Evolutionary conservation across 2,329 filamentous ascomycete species (phyloP).

Genomic region (Arthrobotrys entomopaga): DNA sequence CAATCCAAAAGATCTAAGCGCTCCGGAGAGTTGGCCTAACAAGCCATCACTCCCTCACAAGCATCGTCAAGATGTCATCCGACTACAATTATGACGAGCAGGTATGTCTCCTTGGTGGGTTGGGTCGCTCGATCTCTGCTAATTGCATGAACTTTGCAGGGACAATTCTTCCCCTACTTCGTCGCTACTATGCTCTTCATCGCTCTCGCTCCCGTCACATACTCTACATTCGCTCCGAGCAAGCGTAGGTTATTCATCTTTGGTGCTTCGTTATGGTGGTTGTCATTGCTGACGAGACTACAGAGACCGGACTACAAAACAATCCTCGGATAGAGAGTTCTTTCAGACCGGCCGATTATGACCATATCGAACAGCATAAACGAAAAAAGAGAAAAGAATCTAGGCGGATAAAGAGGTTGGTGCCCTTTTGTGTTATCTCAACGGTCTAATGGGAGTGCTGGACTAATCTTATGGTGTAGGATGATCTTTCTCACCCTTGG

Average conservation of each 20-base stretch:
- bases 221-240: conserved; percentile 82
- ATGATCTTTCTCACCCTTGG: conserved; percentile 73
- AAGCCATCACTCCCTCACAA: conserved; percentile 35
- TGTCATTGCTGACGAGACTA: neutral
- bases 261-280: neutral
- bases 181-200: conserved; percentile 88
- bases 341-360: conserved; percentile 82
- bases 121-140: conserved; percentile 48
- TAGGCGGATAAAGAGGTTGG: conserved; percentile 83
- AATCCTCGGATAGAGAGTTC: conserved; percentile 65
- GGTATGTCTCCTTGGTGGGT: conserved; percentile 64
- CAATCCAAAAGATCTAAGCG: conserved; percentile 24
- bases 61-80: conserved; percentile 75
- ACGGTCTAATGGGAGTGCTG: neutral
- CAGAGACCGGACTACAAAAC: conserved; percentile 60
- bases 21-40: conserved; percentile 46
- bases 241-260: conserved; percentile 67
- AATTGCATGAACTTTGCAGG: conserved; percentile 65
- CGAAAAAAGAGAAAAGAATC: conserved; percentile 89
- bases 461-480: conserved; percentile 2
- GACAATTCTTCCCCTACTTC: conserved; percentile 99
- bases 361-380: conserved; percentile 83
- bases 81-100: conserved; percentile 99
- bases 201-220: conserved; percentile 89
- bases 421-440: conserved; percentile 60